phyloP scores from a whole-genome alignment of 2,329 filamentous ascomycete species.

The Byssochlamys sp. region DNA sequence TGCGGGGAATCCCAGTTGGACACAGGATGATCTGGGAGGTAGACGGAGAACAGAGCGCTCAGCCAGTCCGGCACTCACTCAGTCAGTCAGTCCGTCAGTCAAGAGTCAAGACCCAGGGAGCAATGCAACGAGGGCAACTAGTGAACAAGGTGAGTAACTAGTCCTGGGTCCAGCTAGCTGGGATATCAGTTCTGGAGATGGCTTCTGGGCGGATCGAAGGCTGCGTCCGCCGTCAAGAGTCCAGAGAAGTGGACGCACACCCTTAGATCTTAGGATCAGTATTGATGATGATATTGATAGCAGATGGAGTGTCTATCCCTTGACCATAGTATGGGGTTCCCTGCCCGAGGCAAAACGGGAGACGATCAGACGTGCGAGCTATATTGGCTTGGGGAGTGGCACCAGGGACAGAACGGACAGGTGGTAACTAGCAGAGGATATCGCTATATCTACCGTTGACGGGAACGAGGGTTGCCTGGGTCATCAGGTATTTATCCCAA shows the following conservation, averaged over 20 bases:
- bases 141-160: not conserved
- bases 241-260: not conserved
- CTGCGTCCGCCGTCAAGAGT: not conserved
- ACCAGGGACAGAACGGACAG: not conserved
- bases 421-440: not conserved
- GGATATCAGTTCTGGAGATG: too few species aligned
- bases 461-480: not conserved
- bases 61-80: too few species aligned
- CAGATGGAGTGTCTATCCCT: not conserved
- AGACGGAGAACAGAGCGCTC: not conserved
- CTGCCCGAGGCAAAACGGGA: not conserved
- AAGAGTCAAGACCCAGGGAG: not conserved
- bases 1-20: slow-evolving; percentile 13
- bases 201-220: not conserved
- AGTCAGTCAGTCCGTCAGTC: not conserved
- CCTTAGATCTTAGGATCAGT: not conserved
- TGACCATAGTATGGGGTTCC: not conserved
- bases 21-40: not conserved
- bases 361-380: not conserved
- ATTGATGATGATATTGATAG: not conserved
- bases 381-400: not conserved
- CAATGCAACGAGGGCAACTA: not conserved
- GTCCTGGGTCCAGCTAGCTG: not conserved
- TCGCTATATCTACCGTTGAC: not conserved
- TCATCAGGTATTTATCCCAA: not conserved